phyloP scores from a whole-genome alignment of 441 rosid genomes.

The Croton laevigatus region DNA sequence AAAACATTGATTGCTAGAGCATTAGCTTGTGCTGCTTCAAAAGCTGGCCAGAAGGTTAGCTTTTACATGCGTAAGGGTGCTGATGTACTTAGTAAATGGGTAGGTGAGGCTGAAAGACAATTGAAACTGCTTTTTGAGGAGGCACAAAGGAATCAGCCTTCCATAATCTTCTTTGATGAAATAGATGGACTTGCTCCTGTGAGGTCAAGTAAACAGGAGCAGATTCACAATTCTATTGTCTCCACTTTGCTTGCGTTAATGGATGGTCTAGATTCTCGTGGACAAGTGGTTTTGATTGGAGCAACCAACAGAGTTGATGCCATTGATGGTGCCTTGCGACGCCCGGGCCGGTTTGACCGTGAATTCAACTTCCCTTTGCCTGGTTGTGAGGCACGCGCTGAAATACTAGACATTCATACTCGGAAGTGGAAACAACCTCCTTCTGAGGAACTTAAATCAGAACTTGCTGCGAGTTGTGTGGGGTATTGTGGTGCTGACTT shows the following conservation, averaged over 20 bases:
- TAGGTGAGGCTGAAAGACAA: slow-evolving; percentile 99
- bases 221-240: slow-evolving; percentile 98
- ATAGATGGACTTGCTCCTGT: slow-evolving; percentile 99
- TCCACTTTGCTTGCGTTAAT: slow-evolving; percentile 98
- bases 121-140: slow-evolving; percentile 96
- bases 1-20: slow-evolving; percentile 99
- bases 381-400: slow-evolving; percentile 96
- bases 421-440: slow-evolving; percentile 99
- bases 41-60: slow-evolving; percentile 99
- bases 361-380: slow-evolving; percentile 98
- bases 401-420: slow-evolving; percentile 95
- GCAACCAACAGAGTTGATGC: slow-evolving; percentile 99
- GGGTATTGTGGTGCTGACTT: slow-evolving; percentile 99
- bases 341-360: slow-evolving; percentile 99
- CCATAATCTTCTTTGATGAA: slow-evolving; percentile 98
- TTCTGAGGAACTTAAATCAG: slow-evolving; percentile 71
- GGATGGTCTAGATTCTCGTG: slow-evolving; percentile 99
- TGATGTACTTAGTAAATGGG: slow-evolving; percentile 99
- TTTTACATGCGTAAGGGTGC: slow-evolving; percentile 99
- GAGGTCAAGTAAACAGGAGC: slow-evolving; percentile 99
- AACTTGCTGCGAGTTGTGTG: slow-evolving; percentile 97
- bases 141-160: slow-evolving; percentile 98
- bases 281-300: slow-evolving; percentile 99
- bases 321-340: slow-evolving; percentile 98
- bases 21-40: slow-evolving; percentile 99